Evolutionary conservation across 2,329 filamentous ascomycete genomes (phyloP), one percentile per base, ranked within the genome.

Genomic region (Trichoderma hamatum): DNA sequence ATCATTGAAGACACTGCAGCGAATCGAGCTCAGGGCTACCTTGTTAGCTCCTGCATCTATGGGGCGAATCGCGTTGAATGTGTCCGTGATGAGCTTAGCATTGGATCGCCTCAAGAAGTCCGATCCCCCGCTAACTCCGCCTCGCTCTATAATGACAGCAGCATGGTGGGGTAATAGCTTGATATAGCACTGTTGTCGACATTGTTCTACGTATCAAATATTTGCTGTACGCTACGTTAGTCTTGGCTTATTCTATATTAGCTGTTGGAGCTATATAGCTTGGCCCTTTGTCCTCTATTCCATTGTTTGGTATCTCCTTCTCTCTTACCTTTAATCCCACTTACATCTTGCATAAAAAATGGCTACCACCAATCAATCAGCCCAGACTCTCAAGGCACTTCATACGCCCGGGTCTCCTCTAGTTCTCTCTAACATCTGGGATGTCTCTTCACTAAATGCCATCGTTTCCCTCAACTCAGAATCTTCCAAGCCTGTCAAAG

Each of bases 351-450:
- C 28, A 55, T n/a, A 43, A 16, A 39, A 5, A 34, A 55, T 69
- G 59, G 59, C 51, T 51, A 52, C 77, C 28, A 21, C 51, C 59
- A 80, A 80, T 71, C 62, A 74, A 14, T 71, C 71, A 71, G 85
- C 78, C 69, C 77, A 72, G 61, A 76, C 74, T 32, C 73, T 82
- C 69, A 79, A 80, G 70, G 73, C 74, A 49, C 83, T 89, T 24
- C 87, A 89, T 75, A 70, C 76, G 26, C 84, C 86, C 0, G 82
- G 83, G 2, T 73, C 79, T 0, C 87, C 87, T 14, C 70, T 89
- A 43, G 70, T 89, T 52, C 78, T 89, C 6, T 80, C 85, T 13
- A 89, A 89, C 72, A 78, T 87, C 71, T 88, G 84, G 80, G 86
- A 89, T 72, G 77, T 80, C 32, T 75, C 83, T 24, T 84, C 85